phyloP scores from a whole-genome alignment of 768 basidiomycete species.

The Naematelia encephala region DNA sequence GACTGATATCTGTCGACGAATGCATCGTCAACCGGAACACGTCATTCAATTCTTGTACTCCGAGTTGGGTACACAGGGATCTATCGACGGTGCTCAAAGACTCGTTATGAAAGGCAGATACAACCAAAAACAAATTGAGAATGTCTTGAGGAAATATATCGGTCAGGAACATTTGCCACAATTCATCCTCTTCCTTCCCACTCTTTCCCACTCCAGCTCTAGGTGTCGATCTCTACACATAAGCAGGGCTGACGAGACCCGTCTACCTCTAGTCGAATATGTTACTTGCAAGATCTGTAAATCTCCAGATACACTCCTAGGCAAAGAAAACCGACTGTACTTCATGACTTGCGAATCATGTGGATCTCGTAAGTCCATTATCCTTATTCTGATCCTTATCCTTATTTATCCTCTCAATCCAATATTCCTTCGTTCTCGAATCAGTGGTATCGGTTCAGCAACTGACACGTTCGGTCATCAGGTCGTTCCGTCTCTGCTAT shows the following conservation, averaged over 20 bases:
- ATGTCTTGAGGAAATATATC: slow-evolving; percentile 92
- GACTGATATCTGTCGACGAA: slow-evolving; percentile 93
- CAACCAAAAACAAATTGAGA: slow-evolving; percentile 98
- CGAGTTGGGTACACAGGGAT: slow-evolving; percentile 97
- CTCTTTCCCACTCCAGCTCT: too few relatives aligned
- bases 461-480: slow-evolving; percentile 51
- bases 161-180: too few relatives aligned
- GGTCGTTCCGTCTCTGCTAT: slow-evolving; percentile 89
- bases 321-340: slow-evolving; percentile 98
- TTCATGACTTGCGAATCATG: slow-evolving; percentile 60
- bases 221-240: too few relatives aligned
- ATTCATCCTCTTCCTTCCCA: too few relatives aligned
- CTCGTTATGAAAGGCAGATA: slow-evolving; percentile 97
- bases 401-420: too few relatives aligned
- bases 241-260: too few relatives aligned
- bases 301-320: slow-evolving; percentile 91
- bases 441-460: too few relatives aligned
- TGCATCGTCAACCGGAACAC: slow-evolving; percentile 97
- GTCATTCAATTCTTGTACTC: slow-evolving; percentile 96
- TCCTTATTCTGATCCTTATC: neutral
- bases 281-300: slow-evolving; percentile 99
- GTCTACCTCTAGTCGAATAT: slow-evolving; percentile 71
- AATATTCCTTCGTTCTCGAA: too few relatives aligned
- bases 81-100: slow-evolving; percentile 84
- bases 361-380: slow-evolving; percentile 42